Evolutionary conservation across 2,329 filamentous ascomycete species (phyloP), one percentile per base, ranked within the genome.

Genomic region (Alternaria novae-zelandiae): DNA sequence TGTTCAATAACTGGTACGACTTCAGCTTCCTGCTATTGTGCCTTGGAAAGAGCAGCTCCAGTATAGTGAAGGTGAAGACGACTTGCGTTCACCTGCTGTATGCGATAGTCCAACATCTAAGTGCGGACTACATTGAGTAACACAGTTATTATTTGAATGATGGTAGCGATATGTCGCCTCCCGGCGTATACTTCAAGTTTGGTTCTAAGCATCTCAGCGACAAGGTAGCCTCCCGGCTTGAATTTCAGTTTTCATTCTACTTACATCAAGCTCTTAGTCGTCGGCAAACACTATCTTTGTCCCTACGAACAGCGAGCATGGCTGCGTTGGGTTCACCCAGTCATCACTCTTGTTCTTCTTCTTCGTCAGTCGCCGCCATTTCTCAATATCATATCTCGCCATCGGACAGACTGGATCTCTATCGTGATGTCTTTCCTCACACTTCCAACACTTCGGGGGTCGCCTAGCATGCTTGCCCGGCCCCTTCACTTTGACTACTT

Each of bases 391-490:
- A n/a, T 28, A 21, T 25, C 59, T 57, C 5, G 56, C 55, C 57
- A 57, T 50, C 23, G 61, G 65, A 47, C 67, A 70, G 10, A 68
- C 25, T 3, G 54, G 44, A 50, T 68, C 63, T 2, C 44, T 47
- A 5, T 55, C 21, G 3, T 11, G 10, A 32, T 71, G 67, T 50
- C 69, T 61, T 53, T 63, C 60, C n/a, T 21, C 62, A 32, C 67
- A 71, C 17, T 54, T 54, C 62, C 65, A 67, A 43, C 69, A 71
- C 51, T 66, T 71, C 3, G 13, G 43, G 15, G 59, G 54, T 26
- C 63, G 32, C 12, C 21, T 21, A 21, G 32, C 58, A 28, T 32
- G 15, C 50, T 30, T 55, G 32, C 21, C 26, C 11, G 6, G n/a
- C 9, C 44, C 28, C 28, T 54, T 50, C 21, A 21, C 54, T 53